A percentile compares a stretch with the other conserved stretches of the same genome.
phyloP scores from a whole-genome alignment of 768 basidiomycete genomes.

The Cantharellus cinnabarinus region DNA sequence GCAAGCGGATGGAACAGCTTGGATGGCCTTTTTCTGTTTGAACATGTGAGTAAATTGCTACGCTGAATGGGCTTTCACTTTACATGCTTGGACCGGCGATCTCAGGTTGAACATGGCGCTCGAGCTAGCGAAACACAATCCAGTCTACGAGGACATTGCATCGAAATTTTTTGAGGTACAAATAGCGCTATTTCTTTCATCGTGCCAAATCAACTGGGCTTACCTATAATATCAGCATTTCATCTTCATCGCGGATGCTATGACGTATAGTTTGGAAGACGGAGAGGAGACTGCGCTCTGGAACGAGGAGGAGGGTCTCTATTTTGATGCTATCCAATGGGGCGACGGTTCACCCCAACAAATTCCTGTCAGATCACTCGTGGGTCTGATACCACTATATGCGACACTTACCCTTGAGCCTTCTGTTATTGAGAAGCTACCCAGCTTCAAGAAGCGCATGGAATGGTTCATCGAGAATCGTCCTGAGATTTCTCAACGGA shows the following conservation, averaged over 20 bases:
- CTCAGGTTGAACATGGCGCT: conserved; percentile 86
- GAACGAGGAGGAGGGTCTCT: conserved; percentile 96
- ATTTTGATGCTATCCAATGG: conserved; percentile 92
- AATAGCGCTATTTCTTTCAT: not conserved
- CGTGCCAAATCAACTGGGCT: not conserved
- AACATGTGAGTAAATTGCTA: conserved; percentile 48
- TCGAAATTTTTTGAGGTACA: conserved; percentile 86
- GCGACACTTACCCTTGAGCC: conserved; percentile 90
- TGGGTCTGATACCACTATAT: conserved; percentile 94
- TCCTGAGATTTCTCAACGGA: conserved; percentile 68
- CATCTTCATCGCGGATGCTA: conserved; percentile 95
- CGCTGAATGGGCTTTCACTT: not conserved
- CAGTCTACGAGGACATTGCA: conserved; percentile 96
- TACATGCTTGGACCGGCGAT: conserved; percentile 3
- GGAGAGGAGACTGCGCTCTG: conserved; percentile 67
- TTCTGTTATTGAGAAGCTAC: conserved; percentile 68
- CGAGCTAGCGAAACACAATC: conserved; percentile 92
- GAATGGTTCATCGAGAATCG: conserved; percentile 97
- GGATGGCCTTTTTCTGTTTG: conserved; percentile 99
- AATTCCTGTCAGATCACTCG: conserved; percentile 80
- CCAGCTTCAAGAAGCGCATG: conserved; percentile 96
- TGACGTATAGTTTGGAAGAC: conserved; percentile 69
- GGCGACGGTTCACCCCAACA: conserved; percentile 67
- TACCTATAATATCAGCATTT: conserved; percentile 45
- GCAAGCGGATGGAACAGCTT: conserved; percentile 95